Percentiles rank a stretch among this genome's conserved stretches.
phyloP scores from a whole-genome alignment of 2,329 filamentous ascomycete genomes.

The Alternaria arborescens region DNA sequence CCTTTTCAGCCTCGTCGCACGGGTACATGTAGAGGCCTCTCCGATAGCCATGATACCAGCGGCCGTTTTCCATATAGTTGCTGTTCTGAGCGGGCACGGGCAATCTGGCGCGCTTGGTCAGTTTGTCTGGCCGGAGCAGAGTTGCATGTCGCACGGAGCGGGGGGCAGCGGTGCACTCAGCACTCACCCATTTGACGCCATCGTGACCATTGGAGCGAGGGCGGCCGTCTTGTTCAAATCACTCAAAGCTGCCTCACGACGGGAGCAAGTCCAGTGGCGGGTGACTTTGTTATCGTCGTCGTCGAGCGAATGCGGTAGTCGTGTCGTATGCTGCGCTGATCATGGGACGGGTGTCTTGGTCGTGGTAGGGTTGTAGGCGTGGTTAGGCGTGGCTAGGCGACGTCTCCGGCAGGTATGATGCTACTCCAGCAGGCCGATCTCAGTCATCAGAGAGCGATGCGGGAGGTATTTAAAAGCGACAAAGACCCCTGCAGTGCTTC shows the following conservation, averaged over 20 bases:
- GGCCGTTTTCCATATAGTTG: constrained; percentile 70
- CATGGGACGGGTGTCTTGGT: constrained; percentile 10
- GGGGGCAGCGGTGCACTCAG: constrained; percentile 16
- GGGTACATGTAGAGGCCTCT: constrained; percentile 78
- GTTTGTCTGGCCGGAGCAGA: constrained; percentile 12
- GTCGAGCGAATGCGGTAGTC: constrained; percentile 16
- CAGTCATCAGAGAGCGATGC: constrained; percentile 33
- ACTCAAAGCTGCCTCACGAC: too few species aligned
- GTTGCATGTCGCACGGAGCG: constrained; percentile 43
- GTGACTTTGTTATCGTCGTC: neutral
- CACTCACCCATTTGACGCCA: constrained; percentile 56
- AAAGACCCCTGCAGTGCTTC: constrained; percentile 26
- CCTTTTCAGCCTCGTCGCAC: constrained; percentile 78
- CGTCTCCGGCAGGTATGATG: constrained; percentile 9
- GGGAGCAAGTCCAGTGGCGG: neutral
- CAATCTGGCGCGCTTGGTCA: constrained; percentile 38
- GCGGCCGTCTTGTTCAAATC: neutral
- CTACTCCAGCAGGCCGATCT: constrained; percentile 23
- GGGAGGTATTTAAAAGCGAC: constrained; percentile 39
- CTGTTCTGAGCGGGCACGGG: constrained; percentile 52
- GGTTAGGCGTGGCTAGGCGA: neutral
- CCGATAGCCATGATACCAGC: constrained; percentile 73
- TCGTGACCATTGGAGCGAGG: constrained; percentile 53
- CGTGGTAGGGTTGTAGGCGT: neutral
- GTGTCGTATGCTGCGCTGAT: constrained; percentile 18